These are phyloP conservation scores for Hypoxylon perforatum DNA, from an alignment of 495 filamentous ascomycete genomes.

Conservation along the genomic window DNA sequence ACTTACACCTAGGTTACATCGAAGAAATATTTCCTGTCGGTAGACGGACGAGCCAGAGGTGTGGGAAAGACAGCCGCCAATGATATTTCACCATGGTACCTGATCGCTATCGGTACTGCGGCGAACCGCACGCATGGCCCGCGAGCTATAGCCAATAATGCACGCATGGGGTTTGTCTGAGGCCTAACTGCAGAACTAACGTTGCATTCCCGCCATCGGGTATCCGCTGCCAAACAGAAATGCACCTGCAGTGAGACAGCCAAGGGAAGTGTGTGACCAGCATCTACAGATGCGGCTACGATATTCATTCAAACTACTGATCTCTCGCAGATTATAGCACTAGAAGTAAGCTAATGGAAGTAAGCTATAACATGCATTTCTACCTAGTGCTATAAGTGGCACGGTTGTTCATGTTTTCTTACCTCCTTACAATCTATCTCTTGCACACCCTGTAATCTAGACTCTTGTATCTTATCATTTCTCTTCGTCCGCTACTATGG, in stretches of 20 bases:
- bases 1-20: neutral
- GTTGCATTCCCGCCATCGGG: constrained; percentile 1
- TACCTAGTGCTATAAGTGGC: neutral
- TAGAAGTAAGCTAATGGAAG: neutral
- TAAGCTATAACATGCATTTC: neutral
- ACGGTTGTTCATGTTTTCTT: neutral
- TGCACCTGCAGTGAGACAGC: neutral
- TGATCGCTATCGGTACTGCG: neutral
- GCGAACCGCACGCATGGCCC: neutral
- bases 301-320: neutral
- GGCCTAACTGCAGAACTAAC: constrained; percentile 4
- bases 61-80: neutral
- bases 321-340: neutral
- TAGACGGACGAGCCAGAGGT: neutral
- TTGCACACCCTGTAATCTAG: neutral
- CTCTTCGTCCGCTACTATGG: neutral
- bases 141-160: constrained; percentile 4
- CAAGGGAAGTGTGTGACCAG: neutral
- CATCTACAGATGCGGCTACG: neutral
- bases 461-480: neutral
- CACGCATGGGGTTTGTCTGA: neutral
- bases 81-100: neutral
- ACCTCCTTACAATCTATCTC: neutral
- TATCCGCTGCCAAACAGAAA: neutral
- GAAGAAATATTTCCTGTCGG: neutral